Evolutionary conservation across 495 filamentous ascomycete genomes (phyloP).

Genomic region (Trichoderma erinaceum): DNA sequence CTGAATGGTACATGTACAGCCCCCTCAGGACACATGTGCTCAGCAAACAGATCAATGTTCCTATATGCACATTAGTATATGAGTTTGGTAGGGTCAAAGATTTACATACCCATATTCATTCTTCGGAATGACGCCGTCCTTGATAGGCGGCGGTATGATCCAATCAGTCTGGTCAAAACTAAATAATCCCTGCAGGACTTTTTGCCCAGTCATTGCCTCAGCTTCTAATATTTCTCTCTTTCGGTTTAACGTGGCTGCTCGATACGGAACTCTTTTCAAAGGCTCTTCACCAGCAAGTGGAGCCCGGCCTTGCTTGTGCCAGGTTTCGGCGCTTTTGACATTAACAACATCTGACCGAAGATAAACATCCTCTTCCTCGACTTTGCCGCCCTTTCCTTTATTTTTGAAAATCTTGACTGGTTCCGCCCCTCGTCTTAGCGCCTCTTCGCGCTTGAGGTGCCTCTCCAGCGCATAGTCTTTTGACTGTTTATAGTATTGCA

Average conservation of each 20-base stretch:
- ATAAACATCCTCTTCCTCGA: slow-evolving; percentile 74
- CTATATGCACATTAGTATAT: not conserved
- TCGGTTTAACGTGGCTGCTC: slow-evolving; percentile 80
- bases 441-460: slow-evolving; percentile 90
- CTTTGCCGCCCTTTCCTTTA: slow-evolving; percentile 56
- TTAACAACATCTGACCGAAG: slow-evolving; percentile 69
- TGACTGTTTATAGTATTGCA: slow-evolving; percentile 82
- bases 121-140: slow-evolving; percentile 81
- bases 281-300: slow-evolving; percentile 63
- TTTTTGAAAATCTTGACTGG: slow-evolving; percentile 68
- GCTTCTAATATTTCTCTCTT: slow-evolving; percentile 87
- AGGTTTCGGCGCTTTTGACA: slow-evolving; percentile 89
- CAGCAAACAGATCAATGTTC: slow-evolving; percentile 93
- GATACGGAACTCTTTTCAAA: slow-evolving; percentile 80
- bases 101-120: slow-evolving; percentile 66
- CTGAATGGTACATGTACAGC: slow-evolving; percentile 77
- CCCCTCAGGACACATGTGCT: slow-evolving; percentile 84
- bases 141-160: slow-evolving; percentile 81
- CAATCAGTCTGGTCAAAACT: slow-evolving; percentile 81
- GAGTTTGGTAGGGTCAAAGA: not conserved
- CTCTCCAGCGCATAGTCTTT: slow-evolving; percentile 79
- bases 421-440: slow-evolving; percentile 60
- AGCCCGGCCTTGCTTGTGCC: slow-evolving; percentile 92
- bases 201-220: slow-evolving; percentile 68
- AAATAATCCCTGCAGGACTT: slow-evolving; percentile 81